A percentile compares a stretch with the other conserved stretches of the same genome.
phyloP scores from a whole-genome alignment of 1,139 yeast species.

The Candida smagusa region DNA sequence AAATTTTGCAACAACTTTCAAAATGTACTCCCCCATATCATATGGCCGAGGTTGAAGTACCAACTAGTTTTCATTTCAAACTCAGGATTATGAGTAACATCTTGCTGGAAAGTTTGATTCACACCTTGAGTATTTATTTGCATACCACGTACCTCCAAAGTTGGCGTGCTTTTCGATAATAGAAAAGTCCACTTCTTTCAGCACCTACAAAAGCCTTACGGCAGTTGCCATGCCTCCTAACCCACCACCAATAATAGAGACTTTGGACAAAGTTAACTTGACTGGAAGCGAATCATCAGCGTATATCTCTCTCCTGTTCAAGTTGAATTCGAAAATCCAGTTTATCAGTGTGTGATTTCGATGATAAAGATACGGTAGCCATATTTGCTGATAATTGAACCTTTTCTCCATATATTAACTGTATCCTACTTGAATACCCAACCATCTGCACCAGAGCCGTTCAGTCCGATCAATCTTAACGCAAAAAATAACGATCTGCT shows the following conservation, averaged over 20 bases:
- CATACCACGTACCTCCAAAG: slow-evolving; percentile 57
- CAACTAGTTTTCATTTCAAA: slow-evolving; percentile 43
- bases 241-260: slow-evolving; percentile 48
- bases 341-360: slow-evolving; percentile 17
- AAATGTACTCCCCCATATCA: slow-evolving; percentile 47
- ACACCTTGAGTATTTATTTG: slow-evolving; percentile 53
- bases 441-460: too few species aligned
- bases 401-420: too few species aligned
- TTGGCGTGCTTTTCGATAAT: slow-evolving; percentile 44
- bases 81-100: slow-evolving; percentile 44
- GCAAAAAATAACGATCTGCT: too few species aligned
- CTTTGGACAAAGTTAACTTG: slow-evolving; percentile 23
- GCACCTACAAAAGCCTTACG: slow-evolving; percentile 26
- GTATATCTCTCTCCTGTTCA: slow-evolving; percentile 20
- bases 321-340: slow-evolving; percentile 26
- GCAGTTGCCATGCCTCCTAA: slow-evolving; percentile 43
- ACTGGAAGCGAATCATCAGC: slow-evolving; percentile 25
- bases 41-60: slow-evolving; percentile 46
- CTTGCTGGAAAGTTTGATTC: slow-evolving; percentile 51
- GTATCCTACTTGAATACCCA: too few species aligned
- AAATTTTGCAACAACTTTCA: slow-evolving; percentile 35
- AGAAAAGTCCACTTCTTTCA: slow-evolving; percentile 31
- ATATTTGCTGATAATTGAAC: too few species aligned
- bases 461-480: too few species aligned
- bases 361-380: too few species aligned